Evolutionary conservation across 2,329 filamentous ascomycete species (phyloP).

Genomic region (Bimuria novae-zelandiae): DNA sequence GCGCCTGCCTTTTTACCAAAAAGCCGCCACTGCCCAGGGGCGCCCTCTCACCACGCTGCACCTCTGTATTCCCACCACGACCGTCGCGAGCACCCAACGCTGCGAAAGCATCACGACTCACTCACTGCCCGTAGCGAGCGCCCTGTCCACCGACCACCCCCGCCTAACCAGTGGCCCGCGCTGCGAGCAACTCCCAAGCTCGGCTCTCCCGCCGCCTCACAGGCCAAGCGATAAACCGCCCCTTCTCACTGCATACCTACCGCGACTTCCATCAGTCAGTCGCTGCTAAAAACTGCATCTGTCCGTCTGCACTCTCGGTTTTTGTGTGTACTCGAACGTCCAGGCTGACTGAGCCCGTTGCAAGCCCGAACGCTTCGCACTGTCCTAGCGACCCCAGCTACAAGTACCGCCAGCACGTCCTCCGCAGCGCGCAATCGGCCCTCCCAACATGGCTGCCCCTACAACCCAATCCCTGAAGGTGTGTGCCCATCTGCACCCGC

Average conservation of each 20-base stretch:
- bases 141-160: conserved; percentile 1
- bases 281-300: conserved; percentile 20
- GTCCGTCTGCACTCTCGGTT: neutral
- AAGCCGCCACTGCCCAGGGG: conserved; percentile 4
- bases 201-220: conserved; percentile 38
- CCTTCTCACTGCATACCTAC: conserved; percentile 41
- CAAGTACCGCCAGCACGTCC: conserved; percentile 9
- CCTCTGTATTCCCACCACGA: neutral
- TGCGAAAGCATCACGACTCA: neutral
- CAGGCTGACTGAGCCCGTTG: conserved; percentile 4
- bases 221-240: conserved; percentile 43
- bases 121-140: neutral
- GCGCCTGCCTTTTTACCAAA: conserved; percentile 32
- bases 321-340: neutral
- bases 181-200: conserved; percentile 25
- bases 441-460: conserved; percentile 69
- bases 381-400: too few relatives aligned
- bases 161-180: conserved; percentile 7
- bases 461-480: conserved; percentile 94
- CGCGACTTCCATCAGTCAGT: conserved; percentile 28
- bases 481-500: conserved; percentile 48
- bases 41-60: conserved; percentile 3
- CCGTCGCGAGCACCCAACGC: neutral
- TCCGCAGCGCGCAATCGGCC: conserved; percentile 16
- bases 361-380: too few relatives aligned